Evolutionary conservation across 2,329 filamentous ascomycete species (phyloP), one percentile per base, ranked within the genome.

Genomic region (Colletotrichum sp.): DNA sequence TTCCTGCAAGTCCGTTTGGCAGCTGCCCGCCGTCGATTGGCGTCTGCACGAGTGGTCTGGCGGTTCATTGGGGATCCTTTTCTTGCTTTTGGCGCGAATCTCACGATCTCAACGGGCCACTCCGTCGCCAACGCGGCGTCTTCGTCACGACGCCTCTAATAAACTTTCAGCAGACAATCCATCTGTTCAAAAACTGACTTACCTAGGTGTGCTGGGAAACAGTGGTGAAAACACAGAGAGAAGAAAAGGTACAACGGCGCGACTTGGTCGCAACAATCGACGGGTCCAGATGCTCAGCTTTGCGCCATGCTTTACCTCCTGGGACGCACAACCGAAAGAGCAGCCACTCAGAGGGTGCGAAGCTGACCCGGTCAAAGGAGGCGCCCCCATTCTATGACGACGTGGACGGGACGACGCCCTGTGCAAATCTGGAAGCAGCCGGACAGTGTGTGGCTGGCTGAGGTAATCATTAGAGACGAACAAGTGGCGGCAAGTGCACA

Each of bases 381-480:
- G 66, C 69, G 39, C 69, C 32, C 69, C 62, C 65, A 44, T 65
- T 34, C 74, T 75, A 70, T 76, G 74, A 76, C 74, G 74, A 74
- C 28, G 36, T 66, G 18, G 65, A 75, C 26, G 44, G 24, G 16
- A 26, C 55, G 6, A 3, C 2, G 18, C 55, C 63, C 73, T 76
- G 73, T 76, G 69, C 12, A 7, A 68, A 76, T 64, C 10, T 5
- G 16, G 0, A 1, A 4, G 9, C 13, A n/a, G 21, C 26, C 28
- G 55, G 49, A 55, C 55, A 72, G 55, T 44, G 55, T 34, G 32
- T 21, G 9, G 24, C 16, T 16, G 18, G 60, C 60, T 64, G 60
- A 64, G 18, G 34, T 63, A 57, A 32, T 59, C 57, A 36, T 36
- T 36, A 2, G 6, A 16, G 34, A 36, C 34, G 2, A 16, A 8